phyloP scores from a whole-genome alignment of 2,329 filamentous ascomycete genomes.

The Pestalotiopsis sp. region DNA sequence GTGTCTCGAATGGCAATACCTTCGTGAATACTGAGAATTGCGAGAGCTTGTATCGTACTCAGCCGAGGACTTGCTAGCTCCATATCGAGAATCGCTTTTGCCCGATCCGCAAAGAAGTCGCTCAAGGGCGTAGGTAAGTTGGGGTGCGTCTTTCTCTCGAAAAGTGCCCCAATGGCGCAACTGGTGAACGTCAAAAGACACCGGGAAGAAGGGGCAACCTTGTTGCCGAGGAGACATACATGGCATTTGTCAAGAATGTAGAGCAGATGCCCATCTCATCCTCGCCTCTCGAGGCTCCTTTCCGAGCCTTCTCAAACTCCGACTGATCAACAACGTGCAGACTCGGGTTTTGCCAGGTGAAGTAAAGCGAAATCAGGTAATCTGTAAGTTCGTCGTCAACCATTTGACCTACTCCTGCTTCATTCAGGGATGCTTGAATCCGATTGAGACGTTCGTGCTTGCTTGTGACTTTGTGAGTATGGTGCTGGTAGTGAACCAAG shows the following conservation, averaged over 20 bases:
- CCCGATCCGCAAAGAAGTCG: not conserved
- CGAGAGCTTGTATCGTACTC: not conserved
- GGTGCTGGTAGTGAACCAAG: not conserved
- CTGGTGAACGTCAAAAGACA: not conserved
- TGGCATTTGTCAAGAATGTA: not conserved
- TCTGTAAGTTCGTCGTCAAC: not conserved
- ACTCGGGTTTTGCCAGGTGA: not conserved
- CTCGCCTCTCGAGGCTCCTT: not conserved
- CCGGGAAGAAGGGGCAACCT: too few relatives aligned
- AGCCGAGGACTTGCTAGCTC: not conserved
- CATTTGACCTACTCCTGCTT: not conserved
- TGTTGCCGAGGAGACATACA: too few relatives aligned
- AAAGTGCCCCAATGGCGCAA: not conserved
- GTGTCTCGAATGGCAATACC: not conserved
- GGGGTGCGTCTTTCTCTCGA: not conserved
- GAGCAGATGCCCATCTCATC: not conserved
- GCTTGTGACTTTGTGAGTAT: not conserved
- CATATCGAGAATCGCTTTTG: not conserved
- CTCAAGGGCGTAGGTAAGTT: not conserved
- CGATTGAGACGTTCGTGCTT: not conserved
- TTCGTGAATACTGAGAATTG: not conserved
- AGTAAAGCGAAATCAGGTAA: not conserved
- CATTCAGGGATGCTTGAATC: not conserved
- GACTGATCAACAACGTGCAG: not conserved
- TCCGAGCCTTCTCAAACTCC: not conserved